These are phyloP conservation scores for Mycena vulgaris DNA, from an alignment of 768 basidiomycete genomes.

Conservation along the genomic window DNA sequence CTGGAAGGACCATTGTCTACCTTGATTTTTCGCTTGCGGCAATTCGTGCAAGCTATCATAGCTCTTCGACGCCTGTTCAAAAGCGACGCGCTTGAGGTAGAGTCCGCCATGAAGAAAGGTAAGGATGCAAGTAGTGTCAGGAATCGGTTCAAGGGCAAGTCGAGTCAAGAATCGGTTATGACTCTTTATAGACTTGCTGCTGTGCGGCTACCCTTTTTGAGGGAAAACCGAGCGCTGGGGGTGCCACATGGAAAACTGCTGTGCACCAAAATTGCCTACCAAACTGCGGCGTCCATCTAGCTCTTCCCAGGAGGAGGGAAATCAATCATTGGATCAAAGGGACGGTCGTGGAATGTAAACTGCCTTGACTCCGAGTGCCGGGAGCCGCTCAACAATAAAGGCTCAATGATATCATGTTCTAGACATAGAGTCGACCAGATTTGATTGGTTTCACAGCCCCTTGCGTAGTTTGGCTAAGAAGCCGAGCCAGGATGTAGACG, in stretches of 20 bases:
- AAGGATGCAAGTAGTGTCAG: not conserved
- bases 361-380: conserved; percentile 25
- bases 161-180: conserved; percentile 1
- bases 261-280: conserved; percentile 35
- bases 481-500: conserved; percentile 4
- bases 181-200: conserved; percentile 37
- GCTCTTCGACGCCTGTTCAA: conserved; percentile 53
- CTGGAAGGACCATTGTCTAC: conserved; percentile 45
- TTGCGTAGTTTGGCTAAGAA: not conserved
- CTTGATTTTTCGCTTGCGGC: conserved; percentile 71
- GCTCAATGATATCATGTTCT: conserved; percentile 18
- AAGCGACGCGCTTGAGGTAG: conserved; percentile 25
- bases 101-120: conserved; percentile 22
- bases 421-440: conserved; percentile 7
- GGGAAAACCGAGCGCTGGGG: conserved; percentile 28
- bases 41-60: conserved; percentile 68
- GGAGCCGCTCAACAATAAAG: conserved; percentile 21
- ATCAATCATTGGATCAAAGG: conserved; percentile 29
- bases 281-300: conserved; percentile 17
- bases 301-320: conserved; percentile 26
- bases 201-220: conserved; percentile 30
- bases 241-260: conserved; percentile 37
- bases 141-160: too few relatives aligned
- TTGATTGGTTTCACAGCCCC: conserved; percentile 21
- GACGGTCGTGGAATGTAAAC: conserved; percentile 23